A percentile compares a stretch with the other conserved stretches of the same genome.
Conservation (phyloP, 2,329 filamentous ascomycete species). For the Pseudogymnoascus verrucosus region DNA sequence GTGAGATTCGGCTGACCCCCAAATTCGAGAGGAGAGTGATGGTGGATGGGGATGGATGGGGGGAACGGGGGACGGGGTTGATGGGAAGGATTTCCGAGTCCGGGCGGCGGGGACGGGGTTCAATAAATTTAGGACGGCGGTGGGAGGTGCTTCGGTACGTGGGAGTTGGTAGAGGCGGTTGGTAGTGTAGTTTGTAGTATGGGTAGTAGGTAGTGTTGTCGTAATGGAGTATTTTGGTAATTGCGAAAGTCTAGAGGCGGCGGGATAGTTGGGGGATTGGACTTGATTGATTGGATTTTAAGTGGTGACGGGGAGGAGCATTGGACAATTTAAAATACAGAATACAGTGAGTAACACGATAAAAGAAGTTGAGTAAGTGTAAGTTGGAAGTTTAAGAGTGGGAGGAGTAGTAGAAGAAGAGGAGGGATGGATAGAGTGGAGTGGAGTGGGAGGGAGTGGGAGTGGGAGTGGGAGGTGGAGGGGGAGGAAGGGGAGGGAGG, state of each 20-base stretch:
- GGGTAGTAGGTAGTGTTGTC: not conserved
- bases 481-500: no score
- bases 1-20: not conserved
- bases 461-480: not conserved
- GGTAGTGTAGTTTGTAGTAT: not conserved
- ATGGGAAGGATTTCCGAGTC: not conserved
- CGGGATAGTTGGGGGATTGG: not conserved
- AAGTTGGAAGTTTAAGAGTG: not conserved
- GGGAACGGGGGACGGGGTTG: not conserved
- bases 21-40: not conserved
- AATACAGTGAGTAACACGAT: not conserved
- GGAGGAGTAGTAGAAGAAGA: not conserved
- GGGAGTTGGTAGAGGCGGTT: not conserved
- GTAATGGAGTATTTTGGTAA: not conserved
- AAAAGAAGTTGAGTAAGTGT: not conserved
- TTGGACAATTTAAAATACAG: not conserved
- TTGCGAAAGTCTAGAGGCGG: not conserved
- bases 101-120: not conserved
- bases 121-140: not conserved
- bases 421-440: not conserved
- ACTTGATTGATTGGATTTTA: not conserved
- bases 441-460: no score
- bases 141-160: not conserved
- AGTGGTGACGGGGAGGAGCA: not conserved
- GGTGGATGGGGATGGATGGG: not conserved